These are phyloP conservation scores for Cryptosporidium andersoni DNA, from an alignment of 169 alveolate species.

Conservation along the genomic window DNA sequence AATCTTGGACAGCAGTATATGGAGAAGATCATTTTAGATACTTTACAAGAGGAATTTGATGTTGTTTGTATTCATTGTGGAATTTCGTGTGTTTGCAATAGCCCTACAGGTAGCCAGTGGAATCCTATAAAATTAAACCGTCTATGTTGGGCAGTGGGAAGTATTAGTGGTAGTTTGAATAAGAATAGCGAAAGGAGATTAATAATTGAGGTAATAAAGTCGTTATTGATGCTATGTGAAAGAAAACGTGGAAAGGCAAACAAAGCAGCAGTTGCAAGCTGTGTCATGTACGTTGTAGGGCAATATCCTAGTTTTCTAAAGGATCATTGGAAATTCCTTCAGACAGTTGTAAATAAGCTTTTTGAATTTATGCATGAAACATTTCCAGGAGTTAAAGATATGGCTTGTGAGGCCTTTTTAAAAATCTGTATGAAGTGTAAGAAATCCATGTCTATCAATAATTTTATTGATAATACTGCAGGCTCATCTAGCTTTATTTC, in stretches of 20 bases:
- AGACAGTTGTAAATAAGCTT: constrained; percentile 96
- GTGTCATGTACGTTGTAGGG: constrained; percentile 98
- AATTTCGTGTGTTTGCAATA: constrained; percentile 35
- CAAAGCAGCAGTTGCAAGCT: constrained; percentile 93
- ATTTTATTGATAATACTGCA: constrained; percentile 21
- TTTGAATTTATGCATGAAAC: constrained; percentile 99
- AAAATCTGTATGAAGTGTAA: constrained; percentile 92
- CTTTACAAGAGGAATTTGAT: constrained; percentile 88
- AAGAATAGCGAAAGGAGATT: constrained; percentile 93
- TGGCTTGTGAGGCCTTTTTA: constrained; percentile 97
- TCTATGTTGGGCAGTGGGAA: constrained; percentile 95
- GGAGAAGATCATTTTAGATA: constrained; percentile 88
- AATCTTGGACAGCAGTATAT: constrained; percentile 93
- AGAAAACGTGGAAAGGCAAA: constrained; percentile 95
- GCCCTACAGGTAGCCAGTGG: constrained; percentile 74
- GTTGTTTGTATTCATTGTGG: constrained; percentile 45
- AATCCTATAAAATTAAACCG: constrained; percentile 87
- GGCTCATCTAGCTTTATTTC: not conserved
- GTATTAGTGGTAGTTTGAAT: constrained; percentile 96
- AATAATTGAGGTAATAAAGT: constrained; percentile 91
- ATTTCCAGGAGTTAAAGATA: constrained; percentile 98
- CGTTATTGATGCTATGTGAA: constrained; percentile 94
- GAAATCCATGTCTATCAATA: constrained; percentile 78
- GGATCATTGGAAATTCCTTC: constrained; percentile 96
- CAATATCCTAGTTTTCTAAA: constrained; percentile 97